These are phyloP conservation scores for Fusarium camptoceras DNA, from an alignment of 2,329 filamentous ascomycete genomes.

Conservation along the genomic window DNA sequence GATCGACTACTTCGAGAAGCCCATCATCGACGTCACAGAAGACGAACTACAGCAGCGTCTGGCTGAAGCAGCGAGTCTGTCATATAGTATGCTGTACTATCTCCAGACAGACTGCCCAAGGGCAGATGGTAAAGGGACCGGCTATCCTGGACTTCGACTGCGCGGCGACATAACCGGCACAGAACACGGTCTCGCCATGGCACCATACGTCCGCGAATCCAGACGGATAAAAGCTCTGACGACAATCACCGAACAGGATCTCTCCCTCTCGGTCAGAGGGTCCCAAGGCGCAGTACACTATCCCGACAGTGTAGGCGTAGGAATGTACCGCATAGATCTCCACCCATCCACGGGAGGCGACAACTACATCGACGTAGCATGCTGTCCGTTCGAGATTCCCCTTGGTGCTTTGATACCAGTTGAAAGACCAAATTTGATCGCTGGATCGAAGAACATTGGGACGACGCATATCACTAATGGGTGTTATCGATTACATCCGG, in stretches of 20 bases:
- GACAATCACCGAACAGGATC: conserved; percentile 43
- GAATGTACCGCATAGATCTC: conserved; percentile 48
- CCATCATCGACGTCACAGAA: conserved; percentile 44
- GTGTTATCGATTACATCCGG: conserved; percentile 46
- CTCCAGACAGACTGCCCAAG: conserved; percentile 45
- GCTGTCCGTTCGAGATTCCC: conserved; percentile 47
- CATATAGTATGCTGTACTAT: conserved; percentile 47
- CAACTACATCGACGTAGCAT: conserved; percentile 48
- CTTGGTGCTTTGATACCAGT: conserved; percentile 42
- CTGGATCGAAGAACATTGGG: conserved; percentile 47
- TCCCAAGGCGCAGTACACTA: conserved; percentile 41
- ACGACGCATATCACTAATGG: conserved; percentile 48
- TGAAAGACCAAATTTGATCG: conserved; percentile 38
- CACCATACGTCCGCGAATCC: conserved; percentile 45
- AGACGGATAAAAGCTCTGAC: conserved; percentile 45
- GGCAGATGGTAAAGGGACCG: conserved; percentile 41
- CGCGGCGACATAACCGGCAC: conserved; percentile 46
- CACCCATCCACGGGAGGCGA: conserved; percentile 47
- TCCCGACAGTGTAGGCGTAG: conserved; percentile 45
- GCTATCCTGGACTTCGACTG: conserved; percentile 44
- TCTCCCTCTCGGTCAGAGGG: conserved; percentile 39
- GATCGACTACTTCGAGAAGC: conserved; percentile 49
- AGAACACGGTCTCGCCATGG: conserved; percentile 47
- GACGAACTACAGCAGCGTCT: conserved; percentile 33
- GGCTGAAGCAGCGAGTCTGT: conserved; percentile 36